Evolutionary conservation across 352 stramenopile species (phyloP).

Genomic region (Pythium oligandrum): DNA sequence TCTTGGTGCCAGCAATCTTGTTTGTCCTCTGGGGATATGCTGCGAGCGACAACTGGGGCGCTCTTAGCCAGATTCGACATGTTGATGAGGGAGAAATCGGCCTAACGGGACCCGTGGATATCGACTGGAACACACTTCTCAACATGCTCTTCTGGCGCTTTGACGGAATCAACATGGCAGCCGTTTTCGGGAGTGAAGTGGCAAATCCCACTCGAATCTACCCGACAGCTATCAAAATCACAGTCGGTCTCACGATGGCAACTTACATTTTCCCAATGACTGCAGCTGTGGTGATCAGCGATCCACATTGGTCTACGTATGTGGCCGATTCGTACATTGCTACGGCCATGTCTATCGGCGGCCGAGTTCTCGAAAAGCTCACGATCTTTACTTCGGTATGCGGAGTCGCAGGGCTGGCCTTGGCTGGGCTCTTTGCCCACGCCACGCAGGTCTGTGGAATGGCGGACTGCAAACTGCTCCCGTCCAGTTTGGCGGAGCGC

Average conservation of each 20-base stretch:
- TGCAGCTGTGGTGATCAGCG: slow-evolving; percentile 57
- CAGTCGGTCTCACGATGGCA: slow-evolving; percentile 62
- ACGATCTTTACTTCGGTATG: slow-evolving; percentile 72
- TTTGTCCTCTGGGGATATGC: slow-evolving; percentile 45
- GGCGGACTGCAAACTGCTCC: slow-evolving; percentile 79
- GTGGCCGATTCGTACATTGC: slow-evolving; percentile 82
- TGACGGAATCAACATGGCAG: slow-evolving; percentile 91
- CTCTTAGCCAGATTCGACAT: slow-evolving; percentile 38
- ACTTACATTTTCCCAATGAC: slow-evolving; percentile 90
- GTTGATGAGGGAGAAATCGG: slow-evolving; percentile 12
- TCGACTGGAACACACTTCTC: slow-evolving; percentile 80
- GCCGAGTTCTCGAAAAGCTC: slow-evolving; percentile 75
- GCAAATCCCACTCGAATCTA: slow-evolving; percentile 80
- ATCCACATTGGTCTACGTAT: slow-evolving; percentile 63
- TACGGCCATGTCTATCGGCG: slow-evolving; percentile 78
- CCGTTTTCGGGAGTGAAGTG: slow-evolving; percentile 89
- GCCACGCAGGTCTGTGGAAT: slow-evolving; percentile 80
- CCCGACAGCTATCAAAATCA: slow-evolving; percentile 77
- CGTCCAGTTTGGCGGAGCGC: slow-evolving; percentile 63
- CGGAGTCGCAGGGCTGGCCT: slow-evolving; percentile 84
- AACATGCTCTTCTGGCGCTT: slow-evolving; percentile 97
- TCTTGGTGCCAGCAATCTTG: slow-evolving; percentile 30
- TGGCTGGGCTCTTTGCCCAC: slow-evolving; percentile 87
- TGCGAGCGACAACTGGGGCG: slow-evolving; percentile 21
- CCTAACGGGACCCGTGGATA: slow-evolving; percentile 25